phyloP scores from a whole-genome alignment of 768 basidiomycete genomes.

The Lentinula sp. region DNA sequence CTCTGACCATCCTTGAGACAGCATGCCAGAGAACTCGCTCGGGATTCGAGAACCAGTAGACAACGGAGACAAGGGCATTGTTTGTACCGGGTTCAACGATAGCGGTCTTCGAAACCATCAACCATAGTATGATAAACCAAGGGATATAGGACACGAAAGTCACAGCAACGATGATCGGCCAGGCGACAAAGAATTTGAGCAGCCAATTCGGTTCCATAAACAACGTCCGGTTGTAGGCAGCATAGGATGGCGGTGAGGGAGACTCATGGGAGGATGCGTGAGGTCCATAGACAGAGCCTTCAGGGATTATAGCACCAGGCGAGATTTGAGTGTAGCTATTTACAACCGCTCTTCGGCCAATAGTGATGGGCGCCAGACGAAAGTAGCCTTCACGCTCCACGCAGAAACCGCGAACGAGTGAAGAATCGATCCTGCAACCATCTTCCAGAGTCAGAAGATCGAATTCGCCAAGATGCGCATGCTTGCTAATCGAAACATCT shows the following conservation, averaged over 20 bases:
- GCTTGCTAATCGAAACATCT: slow-evolving; percentile 31
- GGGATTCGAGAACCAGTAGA: slow-evolving; percentile 37
- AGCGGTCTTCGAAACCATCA: slow-evolving; percentile 29
- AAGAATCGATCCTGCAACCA: slow-evolving; percentile 35
- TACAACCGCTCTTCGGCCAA: slow-evolving; percentile 31
- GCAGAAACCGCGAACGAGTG: slow-evolving; percentile 35
- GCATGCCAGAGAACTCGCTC: slow-evolving; percentile 32
- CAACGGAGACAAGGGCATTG: slow-evolving; percentile 32
- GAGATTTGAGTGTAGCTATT: slow-evolving; percentile 40
- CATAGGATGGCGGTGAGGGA: slow-evolving; percentile 28
- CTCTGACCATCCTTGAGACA: slow-evolving; percentile 31
- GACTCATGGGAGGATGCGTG: slow-evolving; percentile 38
- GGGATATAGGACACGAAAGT: slow-evolving; percentile 32
- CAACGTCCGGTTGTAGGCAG: slow-evolving; percentile 33
- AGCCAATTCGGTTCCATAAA: slow-evolving; percentile 22
- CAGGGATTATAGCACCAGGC: slow-evolving; percentile 31
- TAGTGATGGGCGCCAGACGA: slow-evolving; percentile 29
- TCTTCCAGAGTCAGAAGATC: slow-evolving; percentile 39
- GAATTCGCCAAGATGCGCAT: slow-evolving; percentile 35
- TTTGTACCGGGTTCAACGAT: slow-evolving; percentile 12
- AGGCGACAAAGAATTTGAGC: slow-evolving; percentile 30
- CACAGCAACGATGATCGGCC: slow-evolving; percentile 32
- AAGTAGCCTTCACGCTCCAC: slow-evolving; percentile 41
- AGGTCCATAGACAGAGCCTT: slow-evolving; percentile 35
- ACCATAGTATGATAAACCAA: slow-evolving; percentile 33